Base-by-base conservation (phyloP, 306 rosid genomes). In the Rosa multiflora region DNA sequence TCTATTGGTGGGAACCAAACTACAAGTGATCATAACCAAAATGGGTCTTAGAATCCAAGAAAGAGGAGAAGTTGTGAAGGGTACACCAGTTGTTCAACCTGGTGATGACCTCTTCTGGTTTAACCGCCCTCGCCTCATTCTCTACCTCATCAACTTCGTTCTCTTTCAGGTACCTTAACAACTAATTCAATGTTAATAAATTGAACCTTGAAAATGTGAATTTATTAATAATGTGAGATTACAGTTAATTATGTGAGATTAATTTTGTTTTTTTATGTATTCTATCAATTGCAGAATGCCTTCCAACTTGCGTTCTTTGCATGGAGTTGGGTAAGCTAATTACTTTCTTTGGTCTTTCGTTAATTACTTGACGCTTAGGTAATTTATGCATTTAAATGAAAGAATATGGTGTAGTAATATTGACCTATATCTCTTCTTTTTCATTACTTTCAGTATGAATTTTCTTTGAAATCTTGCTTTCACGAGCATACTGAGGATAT, bases 21-120 rank as follows among this genome's bases (percentile, higher is more conserved):
- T 95, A 68, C 97, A 95, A 47, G 94, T 91, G 75, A 92, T 95
- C n/a, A 90, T 95, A 80, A 93, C 98, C 21, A 85, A 91, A 66
- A 93, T 95, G 99, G 99, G 92, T 1, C 83, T 89, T 6, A 79
- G 89, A 64, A 90, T 92, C 23, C 82, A 85, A 67, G 88, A 88
- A 76, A 85, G 97, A 79, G 98, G 98, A 84, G 95, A 84, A 67
- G 94, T 95, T 3, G 88, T 95, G 26, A 90, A 85, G 85, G 99
- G 99, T 0, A 85, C 82, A 20, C 98, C 94, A 0, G 89, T 91
- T 81, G 99, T 95, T 7, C 89, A 92, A 51, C 97, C 84, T 1
- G 96, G 96, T 4, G 98, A 95, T 70, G 76, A 93, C 68, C 91
- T 89, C 61, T 95, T 95, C 73, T 95, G 99, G 98, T 93, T 95